These are phyloP conservation scores for Coemansia sp. DNA, from an alignment of 192 early-diverging fungal species.

Conservation along the genomic window DNA sequence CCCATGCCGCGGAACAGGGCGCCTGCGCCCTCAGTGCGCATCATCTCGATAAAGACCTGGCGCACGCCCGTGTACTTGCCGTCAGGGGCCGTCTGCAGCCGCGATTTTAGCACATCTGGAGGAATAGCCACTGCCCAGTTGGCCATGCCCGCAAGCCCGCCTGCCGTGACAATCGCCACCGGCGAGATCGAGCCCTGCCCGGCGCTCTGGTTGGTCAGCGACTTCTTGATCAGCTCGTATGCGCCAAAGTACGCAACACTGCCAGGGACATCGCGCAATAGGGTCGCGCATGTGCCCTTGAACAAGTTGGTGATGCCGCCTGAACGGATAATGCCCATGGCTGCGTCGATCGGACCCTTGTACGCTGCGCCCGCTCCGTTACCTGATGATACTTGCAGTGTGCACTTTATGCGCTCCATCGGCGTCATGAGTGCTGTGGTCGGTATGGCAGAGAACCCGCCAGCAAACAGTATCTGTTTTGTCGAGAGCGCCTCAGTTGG, in stretches of 20 bases:
- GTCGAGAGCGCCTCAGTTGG: conserved; percentile 57
- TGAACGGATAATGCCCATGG: conserved; percentile 76
- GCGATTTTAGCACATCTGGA: conserved; percentile 86
- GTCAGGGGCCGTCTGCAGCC: conserved; percentile 66
- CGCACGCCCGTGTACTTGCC: conserved; percentile 54
- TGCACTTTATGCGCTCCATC: conserved; percentile 93
- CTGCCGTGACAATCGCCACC: conserved; percentile 86
- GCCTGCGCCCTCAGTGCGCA: conserved; percentile 57
- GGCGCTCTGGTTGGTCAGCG: conserved; percentile 63
- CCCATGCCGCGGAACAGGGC: conserved; percentile 83
- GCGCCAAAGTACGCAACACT: conserved; percentile 95
- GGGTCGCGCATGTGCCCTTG: conserved; percentile 91
- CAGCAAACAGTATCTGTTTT: conserved; percentile 83
- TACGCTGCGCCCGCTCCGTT: conserved; percentile 58
- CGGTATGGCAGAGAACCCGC: conserved; percentile 94
- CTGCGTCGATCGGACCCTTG: conserved; percentile 91
- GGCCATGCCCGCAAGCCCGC: conserved; percentile 97
- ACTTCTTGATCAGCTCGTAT: conserved; percentile 84
- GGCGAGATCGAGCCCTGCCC: conserved; percentile 75
- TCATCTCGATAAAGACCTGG: conserved; percentile 58
- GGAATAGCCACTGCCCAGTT: conserved; percentile 85
- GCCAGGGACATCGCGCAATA: conserved; percentile 90
- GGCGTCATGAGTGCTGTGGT: conserved; percentile 94
- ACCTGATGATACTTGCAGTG: conserved; percentile 74
- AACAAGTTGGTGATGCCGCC: conserved; percentile 87